Conservation (phyloP, 73 alveolate species). For the Paramecium caudatum region DNA sequence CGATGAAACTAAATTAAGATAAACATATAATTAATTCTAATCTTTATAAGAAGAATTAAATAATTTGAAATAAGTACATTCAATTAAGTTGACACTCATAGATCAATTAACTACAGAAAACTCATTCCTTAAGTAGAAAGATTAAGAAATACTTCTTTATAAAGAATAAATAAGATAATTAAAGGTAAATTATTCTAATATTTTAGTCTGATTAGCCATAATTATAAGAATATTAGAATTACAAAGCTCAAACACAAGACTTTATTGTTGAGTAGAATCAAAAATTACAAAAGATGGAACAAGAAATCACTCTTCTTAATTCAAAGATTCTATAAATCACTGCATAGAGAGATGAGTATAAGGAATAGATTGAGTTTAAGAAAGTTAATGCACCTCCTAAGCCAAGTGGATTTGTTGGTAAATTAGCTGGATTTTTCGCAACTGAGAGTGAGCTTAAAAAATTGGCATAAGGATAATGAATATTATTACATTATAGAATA, state of each 20-base stretch:
- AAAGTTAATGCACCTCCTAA: not conserved
- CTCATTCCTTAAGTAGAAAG: too few relatives aligned
- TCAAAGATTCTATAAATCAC: not conserved
- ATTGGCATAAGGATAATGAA: slow-evolving; percentile 23
- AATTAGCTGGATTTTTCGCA: slow-evolving; percentile 60
- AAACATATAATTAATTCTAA: not conserved
- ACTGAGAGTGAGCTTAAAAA: slow-evolving; percentile 62
- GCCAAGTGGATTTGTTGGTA: slow-evolving; percentile 60
- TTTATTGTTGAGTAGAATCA: slow-evolving; percentile 24
- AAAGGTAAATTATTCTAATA: too few relatives aligned
- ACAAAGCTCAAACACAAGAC: not conserved
- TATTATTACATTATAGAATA: not conserved
- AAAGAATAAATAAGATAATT: too few relatives aligned
- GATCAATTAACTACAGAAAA: too few relatives aligned
- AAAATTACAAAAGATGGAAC: slow-evolving; percentile 6
- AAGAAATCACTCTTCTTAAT: not conserved
- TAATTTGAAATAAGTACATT: not conserved
- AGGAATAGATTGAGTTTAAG: slow-evolving; percentile 41
- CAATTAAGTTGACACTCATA: not conserved
- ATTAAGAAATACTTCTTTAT: too few relatives aligned
- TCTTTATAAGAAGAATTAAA: not conserved
- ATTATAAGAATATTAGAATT: not conserved
- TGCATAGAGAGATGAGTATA: slow-evolving; percentile 39
- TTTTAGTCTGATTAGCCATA: too few relatives aligned
- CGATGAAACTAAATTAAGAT: not conserved